Percentiles rank a stretch among this genome's conserved stretches.
phyloP scores from a whole-genome alignment of 179 eudicot genomes.

The Silene coronaria region DNA sequence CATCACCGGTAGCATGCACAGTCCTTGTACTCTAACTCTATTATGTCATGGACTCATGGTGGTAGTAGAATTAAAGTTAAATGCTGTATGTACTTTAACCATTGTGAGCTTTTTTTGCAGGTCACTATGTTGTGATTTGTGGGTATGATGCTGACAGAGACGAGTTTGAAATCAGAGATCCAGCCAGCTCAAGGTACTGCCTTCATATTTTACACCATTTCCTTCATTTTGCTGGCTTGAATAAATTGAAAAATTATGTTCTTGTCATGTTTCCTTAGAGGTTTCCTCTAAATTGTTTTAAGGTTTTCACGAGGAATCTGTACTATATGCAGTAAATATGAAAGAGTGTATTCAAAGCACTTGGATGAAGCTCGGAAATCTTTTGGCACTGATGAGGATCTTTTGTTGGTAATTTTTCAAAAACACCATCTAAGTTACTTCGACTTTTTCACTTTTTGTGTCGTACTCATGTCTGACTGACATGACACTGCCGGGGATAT shows the following conservation, averaged over 20 bases:
- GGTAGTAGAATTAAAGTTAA: neutral
- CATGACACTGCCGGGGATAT: neutral
- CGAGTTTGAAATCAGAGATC: slow-evolving; percentile 98
- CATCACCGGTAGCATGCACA: neutral
- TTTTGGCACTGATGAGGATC: slow-evolving; percentile 97
- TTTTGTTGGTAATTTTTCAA: slow-evolving; percentile 59
- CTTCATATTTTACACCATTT: neutral
- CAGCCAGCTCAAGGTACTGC: slow-evolving; percentile 80
- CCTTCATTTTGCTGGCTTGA: neutral
- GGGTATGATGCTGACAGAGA: slow-evolving; percentile 74
- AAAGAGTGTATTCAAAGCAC: slow-evolving; percentile 53
- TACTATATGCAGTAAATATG: slow-evolving; percentile 53
- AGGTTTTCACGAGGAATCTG: neutral
- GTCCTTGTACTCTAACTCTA: neutral
- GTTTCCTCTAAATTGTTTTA: neutral
- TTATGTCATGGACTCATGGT: neutral
- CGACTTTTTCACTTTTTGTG: neutral
- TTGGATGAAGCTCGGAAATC: slow-evolving; percentile 91
- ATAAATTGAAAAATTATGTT: neutral
- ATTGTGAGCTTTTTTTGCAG: slow-evolving; percentile 34
- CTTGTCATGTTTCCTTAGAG: neutral
- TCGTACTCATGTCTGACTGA: neutral
- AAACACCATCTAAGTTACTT: neutral
- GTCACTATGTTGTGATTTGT: slow-evolving; percentile 88
- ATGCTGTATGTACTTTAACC: neutral